phyloP scores from a whole-genome alignment of 805 yeast genomes.

The Kurtzmaniella cleridarum region DNA sequence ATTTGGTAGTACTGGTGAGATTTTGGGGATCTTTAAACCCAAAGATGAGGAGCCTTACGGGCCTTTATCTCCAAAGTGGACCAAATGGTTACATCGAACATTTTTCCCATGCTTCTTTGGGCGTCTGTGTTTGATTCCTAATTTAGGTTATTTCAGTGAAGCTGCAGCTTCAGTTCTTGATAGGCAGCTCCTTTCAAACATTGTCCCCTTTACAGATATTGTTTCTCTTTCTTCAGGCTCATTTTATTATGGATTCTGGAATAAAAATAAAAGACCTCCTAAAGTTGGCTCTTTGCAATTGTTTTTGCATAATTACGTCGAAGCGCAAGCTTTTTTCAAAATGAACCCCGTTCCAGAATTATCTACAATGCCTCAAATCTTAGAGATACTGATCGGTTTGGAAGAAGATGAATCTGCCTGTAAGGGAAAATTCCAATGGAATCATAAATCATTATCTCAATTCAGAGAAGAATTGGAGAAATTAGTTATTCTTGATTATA shows the following conservation, averaged over 20 bases:
- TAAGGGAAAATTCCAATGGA: slow-evolving; percentile 45
- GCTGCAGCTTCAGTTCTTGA: slow-evolving; percentile 68
- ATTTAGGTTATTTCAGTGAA: slow-evolving; percentile 67
- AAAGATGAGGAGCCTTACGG: slow-evolving; percentile 81
- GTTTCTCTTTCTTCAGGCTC: slow-evolving; percentile 42
- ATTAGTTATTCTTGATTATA: slow-evolving; percentile 63
- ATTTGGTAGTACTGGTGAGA: slow-evolving; percentile 9
- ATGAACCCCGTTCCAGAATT: slow-evolving; percentile 49
- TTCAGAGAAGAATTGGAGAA: slow-evolving; percentile 63
- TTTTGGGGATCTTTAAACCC: slow-evolving; percentile 66
- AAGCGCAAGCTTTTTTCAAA: slow-evolving; percentile 56
- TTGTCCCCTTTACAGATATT: slow-evolving; percentile 64
- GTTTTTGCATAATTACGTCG: slow-evolving; percentile 52
- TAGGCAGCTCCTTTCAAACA: slow-evolving; percentile 48
- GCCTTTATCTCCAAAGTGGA: slow-evolving; percentile 73
- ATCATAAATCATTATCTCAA: slow-evolving; percentile 39
- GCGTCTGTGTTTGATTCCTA: slow-evolving; percentile 65
- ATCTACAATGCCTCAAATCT: slow-evolving; percentile 9
- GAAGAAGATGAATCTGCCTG: slow-evolving; percentile 5
- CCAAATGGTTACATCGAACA: slow-evolving; percentile 72
- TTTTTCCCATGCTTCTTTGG: slow-evolving; percentile 77
- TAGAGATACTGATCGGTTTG: slow-evolving; percentile 13
- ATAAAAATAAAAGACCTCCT: slow-evolving; percentile 26
- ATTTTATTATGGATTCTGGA: slow-evolving; percentile 52
- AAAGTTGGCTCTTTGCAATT: slow-evolving; percentile 68